phyloP scores from a whole-genome alignment of 1,139 yeast species.

The Yarrowia galli region DNA sequence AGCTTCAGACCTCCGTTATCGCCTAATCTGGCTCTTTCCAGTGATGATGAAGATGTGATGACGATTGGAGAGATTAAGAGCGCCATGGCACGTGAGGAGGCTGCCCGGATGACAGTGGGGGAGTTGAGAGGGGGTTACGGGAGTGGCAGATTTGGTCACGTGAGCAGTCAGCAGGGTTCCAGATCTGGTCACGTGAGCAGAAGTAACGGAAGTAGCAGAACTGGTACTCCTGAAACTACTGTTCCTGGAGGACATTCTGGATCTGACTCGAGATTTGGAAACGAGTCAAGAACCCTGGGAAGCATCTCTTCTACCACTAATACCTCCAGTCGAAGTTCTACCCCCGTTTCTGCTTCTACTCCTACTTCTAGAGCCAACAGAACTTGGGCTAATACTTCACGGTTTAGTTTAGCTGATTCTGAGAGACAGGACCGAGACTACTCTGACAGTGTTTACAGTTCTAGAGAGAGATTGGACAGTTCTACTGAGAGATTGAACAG shows the following conservation, averaged over 20 bases:
- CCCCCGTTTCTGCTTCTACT: background rate
- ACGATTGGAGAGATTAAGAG: slow-evolving; percentile 15
- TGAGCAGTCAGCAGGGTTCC: too few relatives aligned
- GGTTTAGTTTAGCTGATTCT: background rate
- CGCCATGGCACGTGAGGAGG: slow-evolving; percentile 4
- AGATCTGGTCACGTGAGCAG: background rate
- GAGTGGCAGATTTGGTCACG: background rate
- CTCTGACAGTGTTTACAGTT: background rate
- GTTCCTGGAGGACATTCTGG: too few relatives aligned
- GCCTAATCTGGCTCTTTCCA: slow-evolving; percentile 3
- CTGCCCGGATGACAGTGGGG: background rate
- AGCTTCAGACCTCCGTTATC: background rate
- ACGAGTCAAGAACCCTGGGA: background rate
- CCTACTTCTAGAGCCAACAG: background rate
- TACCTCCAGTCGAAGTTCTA: background rate
- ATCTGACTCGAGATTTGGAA: background rate
- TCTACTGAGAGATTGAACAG: too few relatives aligned
- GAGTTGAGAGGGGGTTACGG: background rate
- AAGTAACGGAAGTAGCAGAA: background rate
- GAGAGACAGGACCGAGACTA: background rate
- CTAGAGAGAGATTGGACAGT: background rate
- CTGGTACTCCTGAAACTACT: background rate
- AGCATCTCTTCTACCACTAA: background rate
- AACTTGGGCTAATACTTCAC: slow-evolving; percentile 22
- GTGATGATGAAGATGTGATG: slow-evolving; percentile 22